Base-by-base conservation (phyloP, 2,329 filamentous ascomycete species). In the Onygena corvina region DNA sequence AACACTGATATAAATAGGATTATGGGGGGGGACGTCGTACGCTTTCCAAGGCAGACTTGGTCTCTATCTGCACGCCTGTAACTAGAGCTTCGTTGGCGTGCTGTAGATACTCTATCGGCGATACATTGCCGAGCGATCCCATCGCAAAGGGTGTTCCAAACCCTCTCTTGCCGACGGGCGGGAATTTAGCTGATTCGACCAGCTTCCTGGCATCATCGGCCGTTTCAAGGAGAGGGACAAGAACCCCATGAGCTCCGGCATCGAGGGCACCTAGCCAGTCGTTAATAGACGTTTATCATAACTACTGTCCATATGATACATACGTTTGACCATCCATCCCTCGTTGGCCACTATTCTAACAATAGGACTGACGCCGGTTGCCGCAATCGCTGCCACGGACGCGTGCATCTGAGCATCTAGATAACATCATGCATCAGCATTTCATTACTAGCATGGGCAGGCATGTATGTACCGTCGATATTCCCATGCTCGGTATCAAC, bases 301-400 rank as follows among this genome's bases (percentile, higher is more conserved):
- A 27, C 21, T 42, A 21, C 3, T 21, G 18, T n/a, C 21, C n/a
- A 16, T 4, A 35, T 5, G 33, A 35, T 35, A 49, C 64, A 51
- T 60, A 70, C 76, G 66, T 59, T 80, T 80, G 51, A 80, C 75
- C 75, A 79, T 77, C 76, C 75, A 79, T 44, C 72, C 68, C 62
- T 80, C 75, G 50, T 76, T 76, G 21, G 74, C 74, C 11, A 74
- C 69, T 35, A 80, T 72, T 47, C 65, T 61, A 16, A 72, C 68
- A 48, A 72, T 64, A 1, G 68, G 68, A 52, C 67, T 70, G 31
- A 67, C 66, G 18, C 67, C 66, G 40, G 61, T 62, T 14, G 62
- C 60, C 7, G 67, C 64, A 53, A 72, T 65, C 6, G 69, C 69
- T 34, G 70, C 72, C 8, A 77, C 72, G 45, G 72, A 69, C 59